phyloP scores from a whole-genome alignment of 768 basidiomycete species.

The Collybia sp. region DNA sequence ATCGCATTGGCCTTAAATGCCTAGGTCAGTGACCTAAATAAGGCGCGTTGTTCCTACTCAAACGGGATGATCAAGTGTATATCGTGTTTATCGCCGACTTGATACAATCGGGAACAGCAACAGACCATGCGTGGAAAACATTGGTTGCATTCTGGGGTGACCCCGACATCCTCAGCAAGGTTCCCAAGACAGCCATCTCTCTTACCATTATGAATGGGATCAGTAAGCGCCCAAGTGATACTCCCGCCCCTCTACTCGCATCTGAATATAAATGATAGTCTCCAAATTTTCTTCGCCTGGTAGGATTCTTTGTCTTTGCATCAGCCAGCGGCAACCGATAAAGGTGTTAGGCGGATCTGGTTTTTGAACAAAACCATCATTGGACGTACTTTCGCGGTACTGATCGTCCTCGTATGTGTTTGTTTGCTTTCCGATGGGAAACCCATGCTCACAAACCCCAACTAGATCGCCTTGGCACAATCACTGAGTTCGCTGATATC shows the following conservation, averaged over 20 bases:
- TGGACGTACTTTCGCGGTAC: neutral
- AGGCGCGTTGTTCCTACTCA: neutral
- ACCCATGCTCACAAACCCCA: too few species aligned
- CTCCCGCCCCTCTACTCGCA: neutral
- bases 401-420: too few species aligned
- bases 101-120: conserved; percentile 13
- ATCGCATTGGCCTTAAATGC: conserved; percentile 4
- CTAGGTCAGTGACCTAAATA: conserved; percentile 2
- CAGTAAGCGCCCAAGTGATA: conserved; percentile 3
- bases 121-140: conserved; percentile 14
- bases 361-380: neutral
- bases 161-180: conserved; percentile 5
- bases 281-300: conserved; percentile 18
- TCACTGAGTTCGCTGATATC: too few species aligned
- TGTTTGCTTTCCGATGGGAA: too few species aligned
- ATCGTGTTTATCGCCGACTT: conserved; percentile 11
- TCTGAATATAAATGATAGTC: conserved; percentile 6
- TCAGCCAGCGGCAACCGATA: neutral
- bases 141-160: conserved; percentile 14
- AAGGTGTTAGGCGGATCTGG: conserved; percentile 2
- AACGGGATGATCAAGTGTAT: neutral
- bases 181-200: conserved; percentile 9
- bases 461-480: too few species aligned
- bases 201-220: conserved; percentile 10
- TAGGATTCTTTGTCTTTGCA: neutral